phyloP scores from a whole-genome alignment of 768 basidiomycete genomes.

The Panus rudis region DNA sequence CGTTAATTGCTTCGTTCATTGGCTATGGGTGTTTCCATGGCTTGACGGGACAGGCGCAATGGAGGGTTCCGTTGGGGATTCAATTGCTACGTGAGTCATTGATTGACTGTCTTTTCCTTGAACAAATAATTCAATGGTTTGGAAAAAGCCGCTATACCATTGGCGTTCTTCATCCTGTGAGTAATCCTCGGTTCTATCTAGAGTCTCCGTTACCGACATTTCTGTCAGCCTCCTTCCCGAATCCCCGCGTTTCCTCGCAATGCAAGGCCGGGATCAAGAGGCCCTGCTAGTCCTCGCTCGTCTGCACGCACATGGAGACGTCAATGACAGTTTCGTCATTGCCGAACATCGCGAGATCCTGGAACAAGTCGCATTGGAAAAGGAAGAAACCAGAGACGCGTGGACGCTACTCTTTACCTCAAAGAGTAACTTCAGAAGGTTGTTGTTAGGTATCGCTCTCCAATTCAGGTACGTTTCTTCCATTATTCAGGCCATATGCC shows the following conservation, averaged over 20 bases:
- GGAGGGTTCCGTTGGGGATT: constrained; percentile 39
- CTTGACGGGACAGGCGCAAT: constrained; percentile 29
- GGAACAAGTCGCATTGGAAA: constrained; percentile 14
- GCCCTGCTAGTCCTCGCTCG: constrained; percentile 36
- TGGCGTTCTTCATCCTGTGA: constrained; percentile 38
- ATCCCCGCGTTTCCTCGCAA: constrained; percentile 47
- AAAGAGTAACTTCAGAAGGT: constrained; percentile 39
- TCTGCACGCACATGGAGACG: constrained; percentile 45
- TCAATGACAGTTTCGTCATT: constrained; percentile 39
- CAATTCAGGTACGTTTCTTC: constrained; percentile 13
- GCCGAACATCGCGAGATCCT: constrained; percentile 20
- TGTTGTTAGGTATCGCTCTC: constrained; percentile 33
- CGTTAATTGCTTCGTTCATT: constrained; percentile 40
- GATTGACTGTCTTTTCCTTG: background rate
- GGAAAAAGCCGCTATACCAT: constrained; percentile 13
- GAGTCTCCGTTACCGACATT: background rate
- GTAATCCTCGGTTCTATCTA: constrained; percentile 6
- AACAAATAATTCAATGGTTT: background rate
- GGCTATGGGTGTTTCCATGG: constrained; percentile 19
- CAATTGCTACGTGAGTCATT: constrained; percentile 14
- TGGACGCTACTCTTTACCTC: constrained; percentile 35
- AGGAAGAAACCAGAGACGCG: constrained; percentile 14
- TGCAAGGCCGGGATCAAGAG: constrained; percentile 43
- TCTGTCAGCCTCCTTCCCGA: constrained; percentile 15
- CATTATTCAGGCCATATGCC: constrained; percentile 13